A percentile compares a stretch with the other conserved stretches of the same genome.
Evolutionary conservation across 148 eudicot genomes (phyloP).

Genomic region (Diospyros kaki): DNA sequence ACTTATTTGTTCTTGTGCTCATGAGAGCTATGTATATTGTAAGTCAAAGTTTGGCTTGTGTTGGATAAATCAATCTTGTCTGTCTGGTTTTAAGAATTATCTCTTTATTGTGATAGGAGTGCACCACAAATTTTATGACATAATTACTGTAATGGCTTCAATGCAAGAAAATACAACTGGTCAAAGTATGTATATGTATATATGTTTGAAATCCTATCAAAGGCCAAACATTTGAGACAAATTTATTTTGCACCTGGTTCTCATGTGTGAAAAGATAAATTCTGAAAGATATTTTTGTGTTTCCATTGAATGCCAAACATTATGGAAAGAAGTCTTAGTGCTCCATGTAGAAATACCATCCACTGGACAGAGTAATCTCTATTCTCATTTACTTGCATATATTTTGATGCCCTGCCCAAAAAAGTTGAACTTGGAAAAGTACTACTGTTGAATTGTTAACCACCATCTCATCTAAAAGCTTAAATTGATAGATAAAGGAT

Average conservation of each 20-base stretch:
- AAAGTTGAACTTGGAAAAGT: too few relatives aligned
- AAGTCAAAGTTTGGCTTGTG: too few relatives aligned
- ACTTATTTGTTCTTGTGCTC: too few relatives aligned
- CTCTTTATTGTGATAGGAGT: not conserved
- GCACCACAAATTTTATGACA: not conserved
- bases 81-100: not conserved
- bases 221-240: not conserved
- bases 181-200: too few relatives aligned
- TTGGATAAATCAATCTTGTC: not conserved
- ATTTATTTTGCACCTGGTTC: constrained; percentile 1
- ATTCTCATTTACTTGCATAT: not conserved
- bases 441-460: too few relatives aligned
- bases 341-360: not conserved
- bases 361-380: not conserved
- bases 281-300: not conserved
- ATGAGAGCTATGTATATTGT: too few relatives aligned
- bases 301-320: not conserved
- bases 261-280: not conserved
- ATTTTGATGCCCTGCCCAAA: too few relatives aligned
- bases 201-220: too few relatives aligned
- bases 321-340: not conserved
- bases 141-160: not conserved
- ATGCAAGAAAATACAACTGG: not conserved
- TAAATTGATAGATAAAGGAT: too few relatives aligned
- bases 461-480: too few relatives aligned